Base-by-base conservation (phyloP, 2,329 filamentous ascomycete genomes). In the Phialophora macrospora region DNA sequence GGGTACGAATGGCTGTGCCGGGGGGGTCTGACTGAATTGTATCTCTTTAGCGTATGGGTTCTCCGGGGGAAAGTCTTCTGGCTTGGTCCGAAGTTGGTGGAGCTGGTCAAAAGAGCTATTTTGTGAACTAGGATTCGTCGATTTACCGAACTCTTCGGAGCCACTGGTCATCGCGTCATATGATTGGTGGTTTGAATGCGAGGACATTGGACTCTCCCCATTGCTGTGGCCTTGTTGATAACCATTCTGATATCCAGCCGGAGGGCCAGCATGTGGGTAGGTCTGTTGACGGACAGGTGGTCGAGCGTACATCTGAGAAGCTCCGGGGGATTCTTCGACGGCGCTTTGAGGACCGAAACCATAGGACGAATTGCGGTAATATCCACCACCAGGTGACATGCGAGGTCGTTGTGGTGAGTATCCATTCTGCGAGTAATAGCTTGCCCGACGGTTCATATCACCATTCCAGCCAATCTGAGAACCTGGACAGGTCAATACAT, bases 61-160 rank as follows among this genome's bases (percentile, higher is more conserved):
- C 57, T 77, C 75, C 72, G 48, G 17, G 8, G 48, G 26, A 51
- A 66, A 69, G 3, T 68, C 65, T 56, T 88, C 84, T 28, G 82
- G 84, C 72, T 85, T 85, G 46, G n/a, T 38, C 41, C 81, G 65
- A 34, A 66, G 64, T 59, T 88, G 85, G 64, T 83, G 80, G 26
- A 88, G 81, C 68, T 92, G 88, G 75, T 97, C 92, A 72, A 96
- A 87, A 1, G 92, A 96, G 80, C 92, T 96, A 79, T 96, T 96
- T 75, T 97, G 91, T 75, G 93, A 97, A 80, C 91, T 95, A 80
- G 91, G 93, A 75, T 97, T 93, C 66, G 92, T 96, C 70, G 89
- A 89, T 77, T 95, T 93, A 63, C 88, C 89, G 74, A 86, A 88
- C 12, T 88, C 88, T 64, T 97, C 93, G 60, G 82, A 82, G 61